A percentile compares a stretch with the other conserved stretches of the same genome.
Conservation (phyloP, 768 basidiomycete genomes). For the Mycena crocata region DNA sequence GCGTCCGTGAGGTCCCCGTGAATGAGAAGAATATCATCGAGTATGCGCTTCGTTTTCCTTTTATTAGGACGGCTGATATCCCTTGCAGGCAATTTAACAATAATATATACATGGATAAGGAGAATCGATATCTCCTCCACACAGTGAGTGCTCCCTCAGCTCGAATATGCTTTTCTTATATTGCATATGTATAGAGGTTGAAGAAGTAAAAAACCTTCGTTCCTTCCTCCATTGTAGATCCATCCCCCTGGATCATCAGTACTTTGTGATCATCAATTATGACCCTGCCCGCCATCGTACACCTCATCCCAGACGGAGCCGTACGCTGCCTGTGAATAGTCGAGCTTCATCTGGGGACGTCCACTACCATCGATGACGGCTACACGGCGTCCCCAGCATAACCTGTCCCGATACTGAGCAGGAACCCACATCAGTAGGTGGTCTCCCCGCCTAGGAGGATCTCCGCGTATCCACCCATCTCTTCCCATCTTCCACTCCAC, state of each 20-base stretch:
- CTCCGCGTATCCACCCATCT: neutral
- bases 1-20: conserved; percentile 9
- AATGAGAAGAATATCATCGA: conserved; percentile 21
- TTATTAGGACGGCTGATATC: neutral
- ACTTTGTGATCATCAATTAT: neutral
- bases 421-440: neutral
- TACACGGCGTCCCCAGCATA: neutral
- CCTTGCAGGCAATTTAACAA: conserved; percentile 13
- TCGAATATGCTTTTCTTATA: neutral
- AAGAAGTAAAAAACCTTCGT: neutral
- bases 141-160: neutral
- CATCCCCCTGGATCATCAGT: neutral
- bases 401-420: neutral
- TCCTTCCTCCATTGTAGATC: neutral
- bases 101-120: conserved; percentile 25
- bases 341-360: neutral
- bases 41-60: neutral
- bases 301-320: neutral
- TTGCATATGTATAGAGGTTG: neutral
- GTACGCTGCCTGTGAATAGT: neutral
- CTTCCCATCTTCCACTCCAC: neutral
- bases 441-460: neutral
- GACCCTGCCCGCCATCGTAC: neutral
- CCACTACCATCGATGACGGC: neutral
- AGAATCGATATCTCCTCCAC: conserved; percentile 20